Evolutionary conservation across 164 flowering plant genomes (phyloP).

Genomic region (Umbellularia californica): DNA sequence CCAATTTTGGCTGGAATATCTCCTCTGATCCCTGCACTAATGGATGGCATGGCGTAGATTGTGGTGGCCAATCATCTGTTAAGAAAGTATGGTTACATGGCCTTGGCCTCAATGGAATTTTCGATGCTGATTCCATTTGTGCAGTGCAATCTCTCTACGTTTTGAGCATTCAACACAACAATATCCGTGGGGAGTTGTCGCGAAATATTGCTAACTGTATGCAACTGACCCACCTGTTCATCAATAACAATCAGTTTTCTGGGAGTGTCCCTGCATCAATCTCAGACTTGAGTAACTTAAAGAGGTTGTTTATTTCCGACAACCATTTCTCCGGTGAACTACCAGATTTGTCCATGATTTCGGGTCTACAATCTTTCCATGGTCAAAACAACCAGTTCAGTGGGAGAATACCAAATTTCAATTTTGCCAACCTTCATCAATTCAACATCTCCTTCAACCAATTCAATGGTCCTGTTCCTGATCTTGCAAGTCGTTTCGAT

Average conservation of each 20-base stretch:
- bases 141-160: conserved; percentile 22
- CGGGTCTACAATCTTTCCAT: conserved; percentile 34
- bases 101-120: conserved; percentile 26
- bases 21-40: conserved; percentile 40
- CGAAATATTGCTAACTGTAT: conserved; percentile 35
- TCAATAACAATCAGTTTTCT: conserved; percentile 32
- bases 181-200: conserved; percentile 29
- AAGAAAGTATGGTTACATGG: conserved; percentile 25
- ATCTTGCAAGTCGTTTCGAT: conserved; percentile 16
- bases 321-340: conserved; percentile 39
- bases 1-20: conserved; percentile 30
- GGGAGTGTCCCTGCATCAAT: conserved; percentile 38
- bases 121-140: conserved; percentile 34
- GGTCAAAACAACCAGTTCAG: conserved; percentile 44
- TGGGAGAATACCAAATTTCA: conserved; percentile 40
- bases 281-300: conserved; percentile 32
- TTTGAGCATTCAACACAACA: conserved; percentile 37
- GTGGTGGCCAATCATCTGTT: conserved; percentile 17
- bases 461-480: conserved; percentile 45
- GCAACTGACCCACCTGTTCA: conserved; percentile 33
- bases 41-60: conserved; percentile 32
- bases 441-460: conserved; percentile 54
- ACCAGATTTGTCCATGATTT: conserved; percentile 41
- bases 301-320: conserved; percentile 34
- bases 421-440: conserved; percentile 31